Percentiles rank a stretch among this genome's conserved stretches.
phyloP scores from a whole-genome alignment of 192 early-diverging fungal species.

The Allomyces arbusculus region DNA sequence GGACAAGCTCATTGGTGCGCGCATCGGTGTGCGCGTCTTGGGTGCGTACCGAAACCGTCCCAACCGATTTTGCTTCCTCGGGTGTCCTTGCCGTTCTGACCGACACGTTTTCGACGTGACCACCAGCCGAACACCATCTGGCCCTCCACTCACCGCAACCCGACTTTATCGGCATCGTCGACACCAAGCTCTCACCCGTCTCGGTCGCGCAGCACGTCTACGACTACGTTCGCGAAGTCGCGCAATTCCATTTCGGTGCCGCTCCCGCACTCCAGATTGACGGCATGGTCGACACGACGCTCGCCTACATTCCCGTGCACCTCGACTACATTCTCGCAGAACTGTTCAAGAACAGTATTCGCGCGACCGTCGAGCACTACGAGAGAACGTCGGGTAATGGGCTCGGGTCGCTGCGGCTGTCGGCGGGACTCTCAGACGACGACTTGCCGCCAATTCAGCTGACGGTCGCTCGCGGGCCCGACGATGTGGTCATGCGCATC shows the following conservation, averaged over 20 bases:
- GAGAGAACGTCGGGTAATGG: slow-evolving; percentile 11
- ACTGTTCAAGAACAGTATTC: slow-evolving; percentile 67
- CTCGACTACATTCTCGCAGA: slow-evolving; percentile 86
- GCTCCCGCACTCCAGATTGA: slow-evolving; percentile 48
- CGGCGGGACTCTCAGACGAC: slow-evolving; percentile 1
- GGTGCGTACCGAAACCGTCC: not conserved
- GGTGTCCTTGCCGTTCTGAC: too few species aligned
- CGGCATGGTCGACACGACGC: slow-evolving; percentile 30
- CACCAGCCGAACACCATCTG: slow-evolving; percentile 62
- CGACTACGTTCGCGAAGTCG: slow-evolving; percentile 60
- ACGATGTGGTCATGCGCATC: slow-evolving; percentile 66
- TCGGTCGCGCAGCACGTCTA: slow-evolving; percentile 43
- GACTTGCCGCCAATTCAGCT: slow-evolving; percentile 67
- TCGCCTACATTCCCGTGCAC: slow-evolving; percentile 72
- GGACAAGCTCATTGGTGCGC: slow-evolving; percentile 70
- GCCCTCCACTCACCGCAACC: slow-evolving; percentile 39
- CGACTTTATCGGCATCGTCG: slow-evolving; percentile 65
- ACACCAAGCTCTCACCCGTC: slow-evolving; percentile 48
- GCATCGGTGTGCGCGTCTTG: slow-evolving; percentile 77
- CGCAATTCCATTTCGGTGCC: slow-evolving; percentile 76
- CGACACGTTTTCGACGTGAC: too few species aligned
- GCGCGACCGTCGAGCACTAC: slow-evolving; percentile 66
- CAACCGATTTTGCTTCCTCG: too few species aligned
- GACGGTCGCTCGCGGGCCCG: slow-evolving; percentile 52
- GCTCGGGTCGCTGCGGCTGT: not conserved